Percentiles rank a stretch among this genome's conserved stretches.
Evolutionary conservation across 2,329 filamentous ascomycete genomes (phyloP).

Genomic region (Botryotinia narcissicola): DNA sequence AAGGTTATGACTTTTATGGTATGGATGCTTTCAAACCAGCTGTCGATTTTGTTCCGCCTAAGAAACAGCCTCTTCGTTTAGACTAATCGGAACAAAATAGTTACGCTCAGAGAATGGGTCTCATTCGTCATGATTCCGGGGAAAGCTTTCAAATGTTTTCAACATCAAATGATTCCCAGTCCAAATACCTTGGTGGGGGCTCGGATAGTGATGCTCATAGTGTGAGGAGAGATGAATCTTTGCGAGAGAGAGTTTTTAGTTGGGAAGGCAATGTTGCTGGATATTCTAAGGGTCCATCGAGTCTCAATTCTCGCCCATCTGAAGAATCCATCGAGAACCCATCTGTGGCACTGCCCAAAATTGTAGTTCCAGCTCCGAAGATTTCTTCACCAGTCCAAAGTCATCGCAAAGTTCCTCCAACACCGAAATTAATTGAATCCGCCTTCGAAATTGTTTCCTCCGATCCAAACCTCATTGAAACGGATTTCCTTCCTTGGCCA

Average conservation of each 20-base stretch:
- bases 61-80: slow-evolving; percentile 41
- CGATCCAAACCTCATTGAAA: slow-evolving; percentile 48
- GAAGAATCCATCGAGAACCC: slow-evolving; percentile 17
- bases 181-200: slow-evolving; percentile 38
- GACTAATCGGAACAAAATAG: slow-evolving; percentile 34
- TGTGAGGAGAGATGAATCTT: slow-evolving; percentile 20
- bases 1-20: slow-evolving; percentile 66
- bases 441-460: slow-evolving; percentile 23
- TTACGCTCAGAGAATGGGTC: slow-evolving; percentile 28
- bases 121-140: slow-evolving; percentile 54
- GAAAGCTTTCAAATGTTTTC: slow-evolving; percentile 62
- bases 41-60: slow-evolving; percentile 52
- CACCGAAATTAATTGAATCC: background rate
- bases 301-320: slow-evolving; percentile 24
- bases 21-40: slow-evolving; percentile 51
- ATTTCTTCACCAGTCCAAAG: slow-evolving; percentile 27
- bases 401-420: slow-evolving; percentile 25
- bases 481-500: slow-evolving; percentile 58
- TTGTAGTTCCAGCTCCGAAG: background rate
- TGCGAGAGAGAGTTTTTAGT: slow-evolving; percentile 33
- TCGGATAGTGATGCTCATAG: slow-evolving; percentile 38
- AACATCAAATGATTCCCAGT: slow-evolving; percentile 49
- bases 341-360: slow-evolving; percentile 8
- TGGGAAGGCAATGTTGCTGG: slow-evolving; percentile 36
- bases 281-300: slow-evolving; percentile 21